Base-by-base conservation (phyloP, 371 early-diverging fungal genomes). In the Mucor mucedo region DNA sequence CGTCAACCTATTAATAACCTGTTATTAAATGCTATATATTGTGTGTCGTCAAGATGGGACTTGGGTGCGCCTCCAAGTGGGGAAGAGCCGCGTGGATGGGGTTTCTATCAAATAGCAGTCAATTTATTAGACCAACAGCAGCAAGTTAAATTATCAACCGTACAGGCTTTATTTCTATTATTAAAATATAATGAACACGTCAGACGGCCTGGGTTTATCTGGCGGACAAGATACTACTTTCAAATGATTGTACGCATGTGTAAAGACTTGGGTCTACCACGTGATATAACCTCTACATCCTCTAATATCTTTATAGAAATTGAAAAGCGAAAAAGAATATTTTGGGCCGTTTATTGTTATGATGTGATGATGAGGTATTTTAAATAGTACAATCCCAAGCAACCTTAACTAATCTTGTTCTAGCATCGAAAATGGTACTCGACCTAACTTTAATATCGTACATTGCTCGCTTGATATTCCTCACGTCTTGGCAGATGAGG, bases 141-240 rank as follows among this genome's bases (percentile, higher is more conserved):
- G 2, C 65, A 65, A 38, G 63, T 66, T 2, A 55, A 66, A 5
- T 53, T 76, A n/a, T 58, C 73, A 2, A 73, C 71, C 0, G 54
- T 76, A 2, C 77, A 76, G 55, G 77, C 71, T 5, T 28, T 76
- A 2, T 58, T 76, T 4, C 21, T 76, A 33, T n/a, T 76, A 21
- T 41, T 73, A 28, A 76, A 76, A 50, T 76, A 76, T 59, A 73
- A 71, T 28, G 77, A 76, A 58, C 68, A 72, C 58, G 62, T 70
- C 16, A 55, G 75, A 28, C 45, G 75, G 40, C 75, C 71, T 16
- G 75, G 75, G 0, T 74, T 68, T 58, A 50, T 71, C 39, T 74
- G 66, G 49, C 54, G 75, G 49, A 71, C 71, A 29, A 41, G 68
- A 5, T 65, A 68, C 39, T 71, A 68, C 47, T 68, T 71, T 28